Conservation (phyloP, 1,139 yeast species). For the Magnusiomyces tetraspermus region DNA sequence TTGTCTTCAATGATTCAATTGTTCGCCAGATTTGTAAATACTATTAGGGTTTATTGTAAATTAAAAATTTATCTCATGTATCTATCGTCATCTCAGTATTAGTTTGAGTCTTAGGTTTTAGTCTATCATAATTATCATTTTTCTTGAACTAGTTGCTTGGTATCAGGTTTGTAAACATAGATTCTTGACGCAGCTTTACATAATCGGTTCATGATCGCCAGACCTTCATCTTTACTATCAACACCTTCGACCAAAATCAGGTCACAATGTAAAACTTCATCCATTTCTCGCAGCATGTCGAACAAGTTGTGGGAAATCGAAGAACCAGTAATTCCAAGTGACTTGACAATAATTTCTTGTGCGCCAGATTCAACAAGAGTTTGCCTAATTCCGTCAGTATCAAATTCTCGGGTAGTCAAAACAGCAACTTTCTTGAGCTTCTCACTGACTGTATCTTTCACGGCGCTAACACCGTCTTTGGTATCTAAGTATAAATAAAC, state of each 20-base stretch:
- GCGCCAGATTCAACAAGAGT: not conserved
- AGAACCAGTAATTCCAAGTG: constrained; percentile 47
- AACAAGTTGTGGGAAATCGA: constrained; percentile 71
- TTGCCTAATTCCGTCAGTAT: constrained; percentile 11
- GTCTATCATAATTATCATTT: not conserved
- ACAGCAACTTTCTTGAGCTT: constrained; percentile 37
- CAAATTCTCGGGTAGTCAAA: constrained; percentile 31
- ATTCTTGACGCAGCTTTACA: constrained; percentile 67
- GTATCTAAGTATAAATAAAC: constrained; percentile 59
- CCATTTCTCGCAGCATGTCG: constrained; percentile 60
- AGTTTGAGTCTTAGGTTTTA: not conserved
- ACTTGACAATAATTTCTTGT: not conserved
- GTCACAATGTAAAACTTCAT: constrained; percentile 48
- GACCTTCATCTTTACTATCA: constrained; percentile 62
- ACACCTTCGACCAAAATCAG: constrained; percentile 69
- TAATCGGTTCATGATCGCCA: constrained; percentile 89
- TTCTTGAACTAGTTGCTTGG: not conserved
- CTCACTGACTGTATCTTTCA: constrained; percentile 7
- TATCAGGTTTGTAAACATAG: not conserved
- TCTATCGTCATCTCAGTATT: no score
- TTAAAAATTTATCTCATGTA: no score
- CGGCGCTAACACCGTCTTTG: constrained; percentile 38
- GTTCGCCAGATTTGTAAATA: no score
- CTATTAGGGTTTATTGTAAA: no score
- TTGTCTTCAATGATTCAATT: no score